Conservation (phyloP, 2,329 filamentous ascomycete species). For the Arthrobotrys pseudoclavata region DNA sequence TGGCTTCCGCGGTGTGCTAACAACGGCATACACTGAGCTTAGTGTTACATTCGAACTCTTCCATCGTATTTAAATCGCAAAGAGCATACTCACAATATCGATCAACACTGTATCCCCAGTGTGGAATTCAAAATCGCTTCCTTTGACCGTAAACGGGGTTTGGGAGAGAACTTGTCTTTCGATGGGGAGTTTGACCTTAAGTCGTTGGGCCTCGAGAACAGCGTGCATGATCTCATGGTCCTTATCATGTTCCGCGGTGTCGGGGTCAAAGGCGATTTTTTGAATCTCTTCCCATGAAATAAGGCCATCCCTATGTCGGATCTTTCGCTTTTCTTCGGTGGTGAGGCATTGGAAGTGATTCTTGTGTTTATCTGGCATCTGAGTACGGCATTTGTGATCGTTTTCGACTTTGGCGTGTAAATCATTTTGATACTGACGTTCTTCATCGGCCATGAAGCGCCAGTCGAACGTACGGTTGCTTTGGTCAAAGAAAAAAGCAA, state of each 20-base stretch:
- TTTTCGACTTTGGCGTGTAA: constrained; percentile 46
- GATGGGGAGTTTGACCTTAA: constrained; percentile 47
- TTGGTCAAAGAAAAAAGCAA: constrained; percentile 57
- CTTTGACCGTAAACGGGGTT: constrained; percentile 38
- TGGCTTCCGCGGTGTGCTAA: constrained; percentile 41
- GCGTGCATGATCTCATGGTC: constrained; percentile 57
- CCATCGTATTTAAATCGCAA: not conserved
- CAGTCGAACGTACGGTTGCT: constrained; percentile 54
- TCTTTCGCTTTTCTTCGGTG: constrained; percentile 34
- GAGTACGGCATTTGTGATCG: constrained; percentile 43
- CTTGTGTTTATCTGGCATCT: constrained; percentile 40
- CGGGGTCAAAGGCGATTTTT: constrained; percentile 31
- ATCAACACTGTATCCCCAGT: constrained; percentile 39
- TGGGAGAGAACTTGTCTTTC: constrained; percentile 32
- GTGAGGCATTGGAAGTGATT: constrained; percentile 43
- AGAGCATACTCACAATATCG: constrained; percentile 43
- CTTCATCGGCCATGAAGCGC: constrained; percentile 49
- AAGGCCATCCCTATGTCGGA: constrained; percentile 40
- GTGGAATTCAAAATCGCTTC: constrained; percentile 49
- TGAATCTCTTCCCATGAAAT: constrained; percentile 54
- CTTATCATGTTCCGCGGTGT: constrained; percentile 43
- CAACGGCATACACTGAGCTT: not conserved
- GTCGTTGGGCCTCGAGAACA: constrained; percentile 47
- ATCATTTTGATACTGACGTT: constrained; percentile 34
- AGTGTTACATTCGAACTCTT: not conserved